These are phyloP conservation scores for Podospora australis DNA, from an alignment of 495 filamentous ascomycete genomes.

Conservation along the genomic window DNA sequence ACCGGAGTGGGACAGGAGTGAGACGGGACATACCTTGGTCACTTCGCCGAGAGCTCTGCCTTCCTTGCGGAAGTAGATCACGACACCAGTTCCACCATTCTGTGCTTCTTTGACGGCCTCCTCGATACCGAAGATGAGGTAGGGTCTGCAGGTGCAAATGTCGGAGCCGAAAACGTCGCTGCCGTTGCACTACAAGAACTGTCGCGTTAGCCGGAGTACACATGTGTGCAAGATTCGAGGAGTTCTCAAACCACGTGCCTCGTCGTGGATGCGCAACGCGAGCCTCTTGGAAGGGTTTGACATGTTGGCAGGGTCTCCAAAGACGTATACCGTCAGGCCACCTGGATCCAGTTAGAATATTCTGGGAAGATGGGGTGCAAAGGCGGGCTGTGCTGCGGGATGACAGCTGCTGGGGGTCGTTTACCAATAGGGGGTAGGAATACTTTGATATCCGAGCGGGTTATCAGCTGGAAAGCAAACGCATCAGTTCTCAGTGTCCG, in stretches of 20 bases:
- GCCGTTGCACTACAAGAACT: conserved; percentile 67
- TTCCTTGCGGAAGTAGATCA: conserved; percentile 99
- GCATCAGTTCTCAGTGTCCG: conserved; percentile 11
- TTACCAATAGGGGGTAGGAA: conserved; percentile 87
- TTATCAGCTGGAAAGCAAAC: conserved; percentile 57
- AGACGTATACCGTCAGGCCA: conserved; percentile 93
- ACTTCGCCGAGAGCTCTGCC: conserved; percentile 94
- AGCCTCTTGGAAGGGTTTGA: conserved; percentile 78
- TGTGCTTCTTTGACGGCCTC: conserved; percentile 97
- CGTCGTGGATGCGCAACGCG: conserved; percentile 90
- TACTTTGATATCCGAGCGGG: conserved; percentile 85
- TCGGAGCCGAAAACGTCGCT: conserved; percentile 98
- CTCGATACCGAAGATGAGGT: conserved; percentile 92
- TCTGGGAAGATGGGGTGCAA: not conserved
- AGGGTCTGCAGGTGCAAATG: conserved; percentile 96
- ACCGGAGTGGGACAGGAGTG: not conserved
- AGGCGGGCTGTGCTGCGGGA: no score
- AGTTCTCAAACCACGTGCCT: conserved; percentile 63
- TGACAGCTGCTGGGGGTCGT: no score
- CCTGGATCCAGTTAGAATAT: conserved; percentile 44
- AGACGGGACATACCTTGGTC: conserved; percentile 57
- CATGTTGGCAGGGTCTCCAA: conserved; percentile 90
- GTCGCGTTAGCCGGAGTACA: no score
- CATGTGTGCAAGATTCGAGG: no score
- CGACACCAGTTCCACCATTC: conserved; percentile 87